phyloP scores from a whole-genome alignment of 2,329 filamentous ascomycete species.

The Lachnellula cervina region DNA sequence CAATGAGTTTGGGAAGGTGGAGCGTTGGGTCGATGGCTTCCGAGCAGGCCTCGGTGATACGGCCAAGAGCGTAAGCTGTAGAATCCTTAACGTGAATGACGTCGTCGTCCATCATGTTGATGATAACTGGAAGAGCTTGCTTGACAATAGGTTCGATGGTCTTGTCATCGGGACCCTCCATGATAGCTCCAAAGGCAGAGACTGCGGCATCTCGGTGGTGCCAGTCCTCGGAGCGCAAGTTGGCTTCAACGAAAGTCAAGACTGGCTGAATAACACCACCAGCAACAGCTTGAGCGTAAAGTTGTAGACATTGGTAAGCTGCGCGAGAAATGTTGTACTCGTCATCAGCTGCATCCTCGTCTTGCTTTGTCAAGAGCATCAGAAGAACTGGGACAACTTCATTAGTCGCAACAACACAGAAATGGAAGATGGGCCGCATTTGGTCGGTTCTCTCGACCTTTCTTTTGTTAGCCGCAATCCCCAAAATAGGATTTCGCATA shows the following conservation, averaged over 20 bases:
- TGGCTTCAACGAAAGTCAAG: conserved; percentile 83
- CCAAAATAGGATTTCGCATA: no score
- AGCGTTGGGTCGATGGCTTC: conserved; percentile 81
- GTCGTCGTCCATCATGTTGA: conserved; percentile 84
- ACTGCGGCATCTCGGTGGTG: conserved; percentile 92
- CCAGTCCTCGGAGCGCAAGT: conserved; percentile 90
- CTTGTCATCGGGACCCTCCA: conserved; percentile 95
- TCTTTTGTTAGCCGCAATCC: background rate
- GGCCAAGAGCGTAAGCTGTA: conserved; percentile 89
- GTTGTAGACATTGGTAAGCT: conserved; percentile 91
- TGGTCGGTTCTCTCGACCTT: conserved; percentile 38
- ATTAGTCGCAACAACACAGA: conserved; percentile 83
- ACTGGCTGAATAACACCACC: conserved; percentile 80
- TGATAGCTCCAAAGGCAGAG: conserved; percentile 94
- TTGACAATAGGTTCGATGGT: conserved; percentile 91
- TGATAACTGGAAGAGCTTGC: conserved; percentile 86
- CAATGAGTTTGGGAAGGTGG: conserved; percentile 80
- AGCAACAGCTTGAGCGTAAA: conserved; percentile 90
- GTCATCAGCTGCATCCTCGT: conserved; percentile 93
- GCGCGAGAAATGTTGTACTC: conserved; percentile 97
- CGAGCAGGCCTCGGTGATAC: conserved; percentile 90
- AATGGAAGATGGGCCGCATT: conserved; percentile 91
- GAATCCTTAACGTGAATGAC: conserved; percentile 92
- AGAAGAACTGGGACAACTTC: conserved; percentile 94
- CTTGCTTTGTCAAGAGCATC: conserved; percentile 87